phyloP scores from a whole-genome alignment of 2,329 filamentous ascomycete species.

The Fusarium gaditjirri region DNA sequence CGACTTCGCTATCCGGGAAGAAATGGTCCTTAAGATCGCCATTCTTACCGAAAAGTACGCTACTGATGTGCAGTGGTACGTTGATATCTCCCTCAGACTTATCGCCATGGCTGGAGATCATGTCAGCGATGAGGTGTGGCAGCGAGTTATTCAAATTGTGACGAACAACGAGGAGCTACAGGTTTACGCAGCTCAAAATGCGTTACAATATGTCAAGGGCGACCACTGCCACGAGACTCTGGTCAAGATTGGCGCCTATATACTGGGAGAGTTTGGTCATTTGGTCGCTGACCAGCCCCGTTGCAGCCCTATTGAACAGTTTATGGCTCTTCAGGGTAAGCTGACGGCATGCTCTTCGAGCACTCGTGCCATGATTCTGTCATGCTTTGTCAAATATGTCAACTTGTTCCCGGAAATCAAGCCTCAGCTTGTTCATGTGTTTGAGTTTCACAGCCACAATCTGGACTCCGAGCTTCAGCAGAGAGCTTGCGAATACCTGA shows the following conservation, averaged over 20 bases:
- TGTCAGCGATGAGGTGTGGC: conserved; percentile 99
- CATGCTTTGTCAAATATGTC: conserved; percentile 96
- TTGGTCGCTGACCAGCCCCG: conserved; percentile 91
- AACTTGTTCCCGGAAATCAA: conserved; percentile 99
- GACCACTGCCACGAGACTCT: conserved; percentile 96
- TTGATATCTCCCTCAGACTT: conserved; percentile 93
- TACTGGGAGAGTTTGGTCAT: conserved; percentile 96
- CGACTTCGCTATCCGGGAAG: conserved; percentile 96
- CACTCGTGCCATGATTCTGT: conserved; percentile 92
- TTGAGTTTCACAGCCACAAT: conserved; percentile 92
- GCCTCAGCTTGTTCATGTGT: conserved; percentile 89
- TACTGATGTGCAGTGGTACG: conserved; percentile 98
- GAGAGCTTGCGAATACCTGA: conserved; percentile 93
- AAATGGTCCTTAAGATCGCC: conserved; percentile 99
- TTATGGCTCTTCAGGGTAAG: conserved; percentile 90
- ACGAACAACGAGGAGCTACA: conserved; percentile 99
- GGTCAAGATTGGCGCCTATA: conserved; percentile 96
- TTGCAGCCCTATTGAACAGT: conserved; percentile 97
- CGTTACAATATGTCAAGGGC: conserved; percentile 89
- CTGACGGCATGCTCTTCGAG: conserved; percentile 88
- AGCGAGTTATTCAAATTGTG: conserved; percentile 97
- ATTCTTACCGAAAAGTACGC: conserved; percentile 99
- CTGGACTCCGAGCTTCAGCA: conserved; percentile 96
- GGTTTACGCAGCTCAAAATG: conserved; percentile 94
- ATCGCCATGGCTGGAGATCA: conserved; percentile 98